Percentiles rank a stretch among this genome's conserved stretches.
Evolutionary conservation across 257 asterid species (phyloP).

Genomic region (Solanum chaucha): DNA sequence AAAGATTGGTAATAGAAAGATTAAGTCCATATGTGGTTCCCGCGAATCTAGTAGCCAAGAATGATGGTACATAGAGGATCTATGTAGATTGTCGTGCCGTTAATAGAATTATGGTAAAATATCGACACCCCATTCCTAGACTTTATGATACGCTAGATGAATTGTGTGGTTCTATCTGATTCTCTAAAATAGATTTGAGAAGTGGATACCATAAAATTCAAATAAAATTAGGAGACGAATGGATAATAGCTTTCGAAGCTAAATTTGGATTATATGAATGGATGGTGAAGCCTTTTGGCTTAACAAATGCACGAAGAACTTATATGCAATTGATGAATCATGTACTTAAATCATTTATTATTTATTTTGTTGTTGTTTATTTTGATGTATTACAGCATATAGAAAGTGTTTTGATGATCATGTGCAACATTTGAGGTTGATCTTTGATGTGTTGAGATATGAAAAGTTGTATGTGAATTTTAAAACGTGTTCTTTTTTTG

Average conservation of each 20-base stretch:
- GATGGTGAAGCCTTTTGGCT: neutral
- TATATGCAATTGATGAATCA: neutral
- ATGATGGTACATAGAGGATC: neutral
- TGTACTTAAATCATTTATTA: too few relatives aligned
- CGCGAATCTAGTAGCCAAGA: neutral
- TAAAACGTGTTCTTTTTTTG: neutral
- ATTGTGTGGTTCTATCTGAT: conserved; percentile 6
- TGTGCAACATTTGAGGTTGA: neutral
- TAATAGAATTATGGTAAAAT: neutral
- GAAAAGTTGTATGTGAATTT: too few relatives aligned
- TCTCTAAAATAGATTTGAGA: conserved; percentile 1
- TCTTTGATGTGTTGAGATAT: neutral
- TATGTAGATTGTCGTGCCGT: neutral
- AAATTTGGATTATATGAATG: neutral
- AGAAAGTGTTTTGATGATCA: neutral
- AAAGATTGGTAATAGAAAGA: neutral
- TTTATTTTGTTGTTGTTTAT: neutral
- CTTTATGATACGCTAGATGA: neutral
- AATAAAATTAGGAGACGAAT: neutral
- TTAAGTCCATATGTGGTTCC: neutral
- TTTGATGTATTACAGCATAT: neutral
- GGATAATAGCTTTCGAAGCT: neutral
- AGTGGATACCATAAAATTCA: neutral
- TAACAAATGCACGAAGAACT: neutral
- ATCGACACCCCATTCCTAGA: neutral